Evolutionary conservation across 1,284 basidiomycete genomes (phyloP).

Genomic region (Cutaneotrichosporon curvatum): DNA sequence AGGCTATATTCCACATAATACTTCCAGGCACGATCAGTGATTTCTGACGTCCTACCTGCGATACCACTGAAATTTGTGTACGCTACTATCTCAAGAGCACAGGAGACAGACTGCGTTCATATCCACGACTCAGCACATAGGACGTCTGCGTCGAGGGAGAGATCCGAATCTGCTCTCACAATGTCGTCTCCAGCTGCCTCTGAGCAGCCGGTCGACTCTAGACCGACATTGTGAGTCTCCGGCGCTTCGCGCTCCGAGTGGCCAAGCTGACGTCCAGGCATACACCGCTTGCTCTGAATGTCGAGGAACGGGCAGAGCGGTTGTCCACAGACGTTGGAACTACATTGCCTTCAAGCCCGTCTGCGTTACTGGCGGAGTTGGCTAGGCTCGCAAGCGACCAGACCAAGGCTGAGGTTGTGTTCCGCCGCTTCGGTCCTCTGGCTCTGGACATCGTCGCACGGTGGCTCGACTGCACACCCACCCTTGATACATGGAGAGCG

Average conservation of each 20-base stretch:
- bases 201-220: slow-evolving; percentile 1
- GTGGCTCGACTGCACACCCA: slow-evolving; percentile 26
- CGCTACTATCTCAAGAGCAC: background rate
- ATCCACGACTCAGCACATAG: background rate
- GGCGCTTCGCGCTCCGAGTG: background rate
- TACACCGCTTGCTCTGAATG: slow-evolving; percentile 9
- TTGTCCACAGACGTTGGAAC: background rate
- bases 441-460: slow-evolving; percentile 34
- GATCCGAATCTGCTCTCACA: background rate
- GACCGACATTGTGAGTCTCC: slow-evolving; percentile 5
- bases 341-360: background rate
- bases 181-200: slow-evolving; percentile 6
- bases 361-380: slow-evolving; percentile 21
- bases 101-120: no score
- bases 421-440: slow-evolving; percentile 32
- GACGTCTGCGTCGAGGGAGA: background rate
- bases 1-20: background rate
- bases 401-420: slow-evolving; percentile 20
- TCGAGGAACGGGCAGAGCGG: slow-evolving; percentile 2
- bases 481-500: slow-evolving; percentile 26
- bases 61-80: slow-evolving; percentile 7
- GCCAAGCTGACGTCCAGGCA: slow-evolving; percentile 2
- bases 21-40: background rate
- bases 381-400: slow-evolving; percentile 17
- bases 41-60: slow-evolving; percentile 5